Base-by-base conservation (phyloP, 805 yeast species). In the Candida caryicola region DNA sequence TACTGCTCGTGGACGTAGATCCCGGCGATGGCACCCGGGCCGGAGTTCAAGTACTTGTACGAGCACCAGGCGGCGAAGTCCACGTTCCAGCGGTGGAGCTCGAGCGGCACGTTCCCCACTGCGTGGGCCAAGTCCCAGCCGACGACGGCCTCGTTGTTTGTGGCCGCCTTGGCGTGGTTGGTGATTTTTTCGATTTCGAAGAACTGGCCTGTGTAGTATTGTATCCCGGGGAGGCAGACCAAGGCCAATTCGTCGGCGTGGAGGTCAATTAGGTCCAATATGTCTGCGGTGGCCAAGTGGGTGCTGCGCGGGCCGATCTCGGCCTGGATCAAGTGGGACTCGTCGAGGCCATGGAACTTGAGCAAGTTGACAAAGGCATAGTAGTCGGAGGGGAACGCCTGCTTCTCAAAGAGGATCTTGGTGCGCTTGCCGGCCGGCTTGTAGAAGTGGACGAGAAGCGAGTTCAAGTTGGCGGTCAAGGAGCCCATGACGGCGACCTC, bases 41-140 rank as follows among this genome's bases (percentile, higher is more conserved):
- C 98, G 3, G 95, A 60, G 57, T 91, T 91, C 46, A 90, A 63
- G 57, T 90, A 90, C 59, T 90, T 90, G 69, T 90, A 90, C 4
- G 95, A 81, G 59, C 98, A 90, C 89, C 96, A 90, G 14, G 79
- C 87, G 1, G 97, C 98, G 66, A 90, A 89, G 60, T 90, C 98
- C 4, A 86, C 93, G 40, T 74, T 66, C 96, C 96, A 90, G 34
- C 85, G 87, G 57, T 90, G 97, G 36, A 90, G 64, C 34, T 73
- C 51, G 36, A 91, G 60, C 5, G 79, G 81, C 2, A 87, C 90
- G 58, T 91, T 91, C 2, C 97, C 98, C 2, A 73, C 91, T 1
- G 95, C 96, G 58, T 90, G 98, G 1, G 98, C 98, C 49, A 90
- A 69, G 59, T 90, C 98, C 96, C 96, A 90, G 1, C 96, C 97